phyloP scores from a whole-genome alignment of 352 stramenopile species.

The Elongisporangium anandrum region DNA sequence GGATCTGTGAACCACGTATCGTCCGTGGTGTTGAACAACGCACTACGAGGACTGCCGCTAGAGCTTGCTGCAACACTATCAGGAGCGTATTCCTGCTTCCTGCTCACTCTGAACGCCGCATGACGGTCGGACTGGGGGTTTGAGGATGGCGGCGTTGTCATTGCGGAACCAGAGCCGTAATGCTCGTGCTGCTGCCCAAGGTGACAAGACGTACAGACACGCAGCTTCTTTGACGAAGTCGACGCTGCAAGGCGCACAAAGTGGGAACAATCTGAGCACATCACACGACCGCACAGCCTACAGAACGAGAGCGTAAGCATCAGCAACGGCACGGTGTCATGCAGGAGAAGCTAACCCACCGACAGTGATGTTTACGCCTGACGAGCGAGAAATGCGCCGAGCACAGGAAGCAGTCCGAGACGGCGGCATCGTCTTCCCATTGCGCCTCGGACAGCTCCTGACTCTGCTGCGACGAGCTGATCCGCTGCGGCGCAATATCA shows the following conservation, averaged over 20 bases:
- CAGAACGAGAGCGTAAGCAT: not conserved
- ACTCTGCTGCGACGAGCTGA: slow-evolving; percentile 30
- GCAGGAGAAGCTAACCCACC: slow-evolving; percentile 13
- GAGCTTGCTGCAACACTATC: slow-evolving; percentile 9
- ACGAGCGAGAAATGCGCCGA: slow-evolving; percentile 56
- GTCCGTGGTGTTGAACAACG: slow-evolving; percentile 46
- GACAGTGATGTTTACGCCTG: slow-evolving; percentile 73
- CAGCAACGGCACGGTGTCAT: not conserved
- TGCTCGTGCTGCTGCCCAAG: slow-evolving; percentile 15
- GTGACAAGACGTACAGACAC: slow-evolving; percentile 51
- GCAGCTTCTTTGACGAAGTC: slow-evolving; percentile 39
- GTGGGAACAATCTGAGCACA: slow-evolving; percentile 71
- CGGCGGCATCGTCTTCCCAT: slow-evolving; percentile 49
- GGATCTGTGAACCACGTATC: slow-evolving; percentile 65
- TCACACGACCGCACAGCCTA: slow-evolving; percentile 61
- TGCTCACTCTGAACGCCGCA: not conserved
- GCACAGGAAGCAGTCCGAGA: slow-evolving; percentile 49
- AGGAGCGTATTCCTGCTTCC: slow-evolving; percentile 13
- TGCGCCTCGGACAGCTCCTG: slow-evolving; percentile 60
- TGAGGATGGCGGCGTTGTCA: slow-evolving; percentile 1
- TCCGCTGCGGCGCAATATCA: slow-evolving; percentile 5
- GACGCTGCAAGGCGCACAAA: slow-evolving; percentile 63
- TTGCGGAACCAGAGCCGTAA: not conserved
- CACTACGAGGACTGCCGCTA: not conserved
- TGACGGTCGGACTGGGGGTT: slow-evolving; percentile 3